These are phyloP conservation scores for Paecilomyces fulvus DNA, from an alignment of 2,329 filamentous ascomycete genomes.

Conservation along the genomic window DNA sequence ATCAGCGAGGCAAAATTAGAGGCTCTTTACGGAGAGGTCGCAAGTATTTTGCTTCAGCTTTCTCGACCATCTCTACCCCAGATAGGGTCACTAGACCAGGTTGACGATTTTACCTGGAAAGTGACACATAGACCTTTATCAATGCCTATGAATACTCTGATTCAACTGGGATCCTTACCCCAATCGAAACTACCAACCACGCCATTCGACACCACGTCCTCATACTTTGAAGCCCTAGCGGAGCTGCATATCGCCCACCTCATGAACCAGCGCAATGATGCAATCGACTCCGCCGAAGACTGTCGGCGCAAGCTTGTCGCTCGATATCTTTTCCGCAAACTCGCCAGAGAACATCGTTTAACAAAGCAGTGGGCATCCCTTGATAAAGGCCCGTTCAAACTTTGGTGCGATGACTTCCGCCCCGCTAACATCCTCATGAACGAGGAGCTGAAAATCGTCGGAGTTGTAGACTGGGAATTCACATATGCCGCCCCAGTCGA, in stretches of 20 bases:
- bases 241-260: constrained; percentile 33
- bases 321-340: background rate
- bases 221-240: constrained; percentile 29
- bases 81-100: background rate
- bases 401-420: background rate
- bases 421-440: background rate
- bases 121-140: constrained; percentile 31
- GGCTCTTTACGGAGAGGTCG: constrained; percentile 29
- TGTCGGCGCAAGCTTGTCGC: background rate
- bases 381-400: background rate
- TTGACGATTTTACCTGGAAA: constrained; percentile 8
- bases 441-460: constrained; percentile 2
- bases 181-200: background rate
- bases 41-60: constrained; percentile 28
- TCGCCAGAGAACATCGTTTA: background rate
- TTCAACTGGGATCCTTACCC: background rate
- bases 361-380: background rate
- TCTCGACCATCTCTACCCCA: constrained; percentile 18
- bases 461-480: constrained; percentile 18
- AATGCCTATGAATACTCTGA: constrained; percentile 29
- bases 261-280: constrained; percentile 25
- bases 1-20: constrained; percentile 23
- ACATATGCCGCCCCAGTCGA: constrained; percentile 14
- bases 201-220: constrained; percentile 16
- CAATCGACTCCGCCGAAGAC: constrained; percentile 9